Evolutionary conservation across 2,329 filamentous ascomycete species (phyloP), one percentile per base, ranked within the genome.

Genomic region (Fonsecaea monophora): DNA sequence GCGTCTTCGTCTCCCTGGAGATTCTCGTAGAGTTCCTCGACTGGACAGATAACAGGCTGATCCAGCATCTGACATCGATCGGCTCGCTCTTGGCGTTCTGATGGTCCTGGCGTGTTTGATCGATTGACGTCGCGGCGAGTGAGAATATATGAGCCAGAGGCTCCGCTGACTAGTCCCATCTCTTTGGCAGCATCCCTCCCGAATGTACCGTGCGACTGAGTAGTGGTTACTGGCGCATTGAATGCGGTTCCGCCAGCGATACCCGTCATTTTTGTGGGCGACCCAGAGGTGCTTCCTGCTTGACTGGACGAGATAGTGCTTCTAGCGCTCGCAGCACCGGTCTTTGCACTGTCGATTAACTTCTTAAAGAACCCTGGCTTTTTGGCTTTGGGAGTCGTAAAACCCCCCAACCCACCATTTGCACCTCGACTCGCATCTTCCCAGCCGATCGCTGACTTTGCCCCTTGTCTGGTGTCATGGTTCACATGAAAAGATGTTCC

Each of bases 41-140:
- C 90, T 0, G 96, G 92, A 68, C 93, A 92, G 53, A 98, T 86
- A 0, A 94, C 90, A 0, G 92, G 90, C 70, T 96, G 89, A 71
- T 97, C 94, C 82, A 97, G 88, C 92, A 98, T 95, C 75, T 97
- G 90, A 75, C 94, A 97, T 62, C 94, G 87, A 74, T 99, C 94
- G 53, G 87, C 89, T 62, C 94, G 85, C 76, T 99, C 95, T 45
- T 88, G 84, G 21, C 90, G 87, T 80, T 99, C 95, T 71, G 94
- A 95, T 68, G 89, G 90, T 78, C 94, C 97, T 42, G 97, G 83
- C 0, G 94, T 95, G 75, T 97, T 98, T 3, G 94, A 96, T 40
- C 95, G 87, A 78, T 99, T 98, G 55, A 99, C 90, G 78, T 99
- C 96, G 54, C 95, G 88, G 40, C 95, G 90, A 25, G 98, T 93